phyloP scores from a whole-genome alignment of 2,329 filamentous ascomycete genomes.

The Xylariaceae sp. region DNA sequence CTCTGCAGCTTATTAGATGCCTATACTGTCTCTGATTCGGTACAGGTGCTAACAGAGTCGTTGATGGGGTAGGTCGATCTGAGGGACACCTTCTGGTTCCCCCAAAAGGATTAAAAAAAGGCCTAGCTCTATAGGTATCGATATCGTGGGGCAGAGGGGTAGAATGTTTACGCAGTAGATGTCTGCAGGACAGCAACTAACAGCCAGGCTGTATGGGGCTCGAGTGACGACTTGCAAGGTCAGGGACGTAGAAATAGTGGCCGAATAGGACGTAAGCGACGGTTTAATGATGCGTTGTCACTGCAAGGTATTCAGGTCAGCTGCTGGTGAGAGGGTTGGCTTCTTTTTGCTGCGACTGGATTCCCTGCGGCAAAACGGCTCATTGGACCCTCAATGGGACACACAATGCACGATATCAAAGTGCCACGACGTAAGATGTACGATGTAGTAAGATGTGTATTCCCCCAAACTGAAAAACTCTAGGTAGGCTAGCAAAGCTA shows the following conservation, averaged over 20 bases:
- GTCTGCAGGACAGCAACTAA: background rate
- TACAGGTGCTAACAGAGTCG: conserved; percentile 8
- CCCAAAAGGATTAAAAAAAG: conserved; percentile 5
- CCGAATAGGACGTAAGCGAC: conserved; percentile 15
- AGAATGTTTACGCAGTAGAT: background rate
- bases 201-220: conserved; percentile 13
- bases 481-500: background rate
- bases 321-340: conserved; percentile 20
- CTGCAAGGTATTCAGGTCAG: conserved; percentile 35
- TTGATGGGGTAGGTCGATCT: background rate
- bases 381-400: conserved; percentile 20
- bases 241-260: conserved; percentile 3
- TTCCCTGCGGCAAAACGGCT: conserved; percentile 21
- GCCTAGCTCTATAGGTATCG: conserved; percentile 18
- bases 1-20: too few relatives aligned
- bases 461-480: background rate
- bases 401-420: conserved; percentile 13
- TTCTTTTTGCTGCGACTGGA: conserved; percentile 12
- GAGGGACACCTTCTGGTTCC: conserved; percentile 2
- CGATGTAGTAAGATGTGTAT: conserved; percentile 16
- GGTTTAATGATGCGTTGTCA: conserved; percentile 39
- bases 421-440: conserved; percentile 9
- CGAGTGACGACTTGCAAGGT: conserved; percentile 8
- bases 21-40: too few relatives aligned
- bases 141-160: conserved; percentile 28